Evolutionary conservation across 352 stramenopile species (phyloP).

Genomic region (Pythium phragmitis): DNA sequence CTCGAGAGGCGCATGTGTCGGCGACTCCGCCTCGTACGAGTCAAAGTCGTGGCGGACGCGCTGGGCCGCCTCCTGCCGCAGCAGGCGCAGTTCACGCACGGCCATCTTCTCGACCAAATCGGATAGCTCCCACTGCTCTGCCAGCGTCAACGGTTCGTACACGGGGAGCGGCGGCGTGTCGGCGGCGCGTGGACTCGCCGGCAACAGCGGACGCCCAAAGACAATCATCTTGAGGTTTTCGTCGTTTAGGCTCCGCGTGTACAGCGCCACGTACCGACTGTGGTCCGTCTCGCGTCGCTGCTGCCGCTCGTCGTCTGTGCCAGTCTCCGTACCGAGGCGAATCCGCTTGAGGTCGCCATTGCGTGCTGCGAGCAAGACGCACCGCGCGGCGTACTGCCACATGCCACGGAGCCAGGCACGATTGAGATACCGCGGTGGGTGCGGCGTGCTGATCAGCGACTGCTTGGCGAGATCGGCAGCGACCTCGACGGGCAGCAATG

Average conservation of each 20-base stretch:
- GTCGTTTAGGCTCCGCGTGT: slow-evolving; percentile 45
- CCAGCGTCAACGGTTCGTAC: slow-evolving; percentile 35
- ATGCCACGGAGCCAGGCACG: slow-evolving; percentile 56
- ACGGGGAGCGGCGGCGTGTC: slow-evolving; percentile 22
- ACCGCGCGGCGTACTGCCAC: slow-evolving; percentile 64
- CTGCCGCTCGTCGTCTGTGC: not conserved
- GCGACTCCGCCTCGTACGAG: slow-evolving; percentile 7
- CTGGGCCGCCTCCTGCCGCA: slow-evolving; percentile 40
- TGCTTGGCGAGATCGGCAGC: slow-evolving; percentile 7
- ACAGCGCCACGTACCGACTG: slow-evolving; percentile 58
- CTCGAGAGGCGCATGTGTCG: not conserved
- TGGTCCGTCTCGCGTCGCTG: not conserved
- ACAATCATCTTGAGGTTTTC: slow-evolving; percentile 45
- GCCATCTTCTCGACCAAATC: slow-evolving; percentile 52
- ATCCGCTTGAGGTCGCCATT: slow-evolving; percentile 19
- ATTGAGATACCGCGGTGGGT: slow-evolving; percentile 21
- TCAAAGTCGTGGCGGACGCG: slow-evolving; percentile 39
- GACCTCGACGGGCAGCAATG: slow-evolving; percentile 38
- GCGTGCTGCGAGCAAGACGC: slow-evolving; percentile 38
- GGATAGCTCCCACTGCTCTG: slow-evolving; percentile 65
- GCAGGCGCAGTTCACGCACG: slow-evolving; percentile 50
- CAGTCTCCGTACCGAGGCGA: slow-evolving; percentile 3
- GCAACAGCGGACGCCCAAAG: slow-evolving; percentile 35
- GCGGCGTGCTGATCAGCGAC: slow-evolving; percentile 31
- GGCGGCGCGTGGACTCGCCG: slow-evolving; percentile 25